phyloP scores from a whole-genome alignment of 2,329 filamentous ascomycete species.

The Fusarium sp. region DNA sequence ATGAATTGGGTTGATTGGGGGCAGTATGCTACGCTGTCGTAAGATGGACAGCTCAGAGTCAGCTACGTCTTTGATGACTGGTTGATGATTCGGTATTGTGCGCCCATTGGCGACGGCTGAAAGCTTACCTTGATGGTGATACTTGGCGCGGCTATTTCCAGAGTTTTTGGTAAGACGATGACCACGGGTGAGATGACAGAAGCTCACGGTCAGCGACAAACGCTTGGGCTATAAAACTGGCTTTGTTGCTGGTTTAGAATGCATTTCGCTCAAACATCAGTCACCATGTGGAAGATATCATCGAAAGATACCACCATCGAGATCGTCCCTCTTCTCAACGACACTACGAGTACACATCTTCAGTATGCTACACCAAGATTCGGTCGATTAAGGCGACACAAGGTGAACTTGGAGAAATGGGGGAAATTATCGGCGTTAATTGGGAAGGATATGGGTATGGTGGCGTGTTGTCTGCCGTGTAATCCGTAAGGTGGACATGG shows the following conservation, averaged over 20 bases:
- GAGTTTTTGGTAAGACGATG: not conserved
- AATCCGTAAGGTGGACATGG: slow-evolving; percentile 53
- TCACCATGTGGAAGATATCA: not conserved
- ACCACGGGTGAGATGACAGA: not conserved
- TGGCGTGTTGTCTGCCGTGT: slow-evolving; percentile 60
- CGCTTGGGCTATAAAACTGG: not conserved
- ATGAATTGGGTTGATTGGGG: slow-evolving; percentile 62
- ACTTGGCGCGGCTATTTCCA: not conserved
- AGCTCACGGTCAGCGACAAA: not conserved
- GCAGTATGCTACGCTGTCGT: slow-evolving; percentile 48
- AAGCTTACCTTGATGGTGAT: not conserved
- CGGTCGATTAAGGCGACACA: slow-evolving; percentile 47
- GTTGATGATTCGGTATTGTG: not conserved
- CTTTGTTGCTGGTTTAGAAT: not conserved
- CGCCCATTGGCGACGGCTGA: not conserved
- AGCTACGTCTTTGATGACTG: not conserved
- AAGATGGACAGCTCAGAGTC: not conserved
- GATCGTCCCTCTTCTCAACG: slow-evolving; percentile 62
- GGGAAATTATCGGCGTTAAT: slow-evolving; percentile 61
- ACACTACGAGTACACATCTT: slow-evolving; percentile 61
- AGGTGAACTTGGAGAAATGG: slow-evolving; percentile 44
- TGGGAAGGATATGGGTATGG: slow-evolving; percentile 68
- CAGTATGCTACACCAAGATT: slow-evolving; percentile 58
- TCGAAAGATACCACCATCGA: slow-evolving; percentile 51
- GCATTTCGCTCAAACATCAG: not conserved